Percentiles rank a stretch among this genome's conserved stretches.
Conservation (phyloP, 2,329 filamentous ascomycete genomes). For the Fusarium xyrophilum region DNA sequence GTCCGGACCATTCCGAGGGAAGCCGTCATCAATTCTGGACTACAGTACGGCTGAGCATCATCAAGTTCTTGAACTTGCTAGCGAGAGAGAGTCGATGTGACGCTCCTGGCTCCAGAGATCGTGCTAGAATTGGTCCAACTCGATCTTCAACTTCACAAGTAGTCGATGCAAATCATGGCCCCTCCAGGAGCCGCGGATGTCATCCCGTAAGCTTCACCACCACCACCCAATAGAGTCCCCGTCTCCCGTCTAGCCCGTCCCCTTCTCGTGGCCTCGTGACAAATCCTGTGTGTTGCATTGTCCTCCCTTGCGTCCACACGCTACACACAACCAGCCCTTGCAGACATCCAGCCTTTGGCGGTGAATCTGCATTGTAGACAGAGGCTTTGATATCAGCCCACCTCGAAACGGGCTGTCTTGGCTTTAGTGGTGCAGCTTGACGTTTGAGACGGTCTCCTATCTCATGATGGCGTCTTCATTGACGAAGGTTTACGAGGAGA, state of each 20-base stretch:
- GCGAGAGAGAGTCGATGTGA: constrained; percentile 35
- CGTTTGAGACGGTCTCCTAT: constrained; percentile 24
- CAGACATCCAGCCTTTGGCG: constrained; percentile 29
- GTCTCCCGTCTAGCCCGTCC: background rate
- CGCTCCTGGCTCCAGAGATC: constrained; percentile 31
- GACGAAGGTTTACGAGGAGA: background rate
- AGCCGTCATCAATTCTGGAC: background rate
- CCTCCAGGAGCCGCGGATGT: constrained; percentile 34
- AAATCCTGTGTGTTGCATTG: constrained; percentile 18
- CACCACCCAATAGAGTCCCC: constrained; percentile 13
- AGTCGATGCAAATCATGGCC: constrained; percentile 26
- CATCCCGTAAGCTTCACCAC: constrained; percentile 27
- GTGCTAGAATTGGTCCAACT: constrained; percentile 16
- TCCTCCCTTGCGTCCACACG: constrained; percentile 35
- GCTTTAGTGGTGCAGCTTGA: constrained; percentile 6
- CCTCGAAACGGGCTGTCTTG: constrained; percentile 20
- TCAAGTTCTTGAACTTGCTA: background rate
- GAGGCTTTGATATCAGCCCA: constrained; percentile 26
- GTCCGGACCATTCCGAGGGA: background rate
- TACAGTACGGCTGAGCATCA: background rate
- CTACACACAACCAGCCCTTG: constrained; percentile 22
- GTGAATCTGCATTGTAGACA: constrained; percentile 33
- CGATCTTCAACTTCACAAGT: constrained; percentile 13
- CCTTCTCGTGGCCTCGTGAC: constrained; percentile 21
- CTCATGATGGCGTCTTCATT: constrained; percentile 1